Base-by-base conservation (phyloP, 2,329 filamentous ascomycete genomes). In the Cercospora sesami region DNA sequence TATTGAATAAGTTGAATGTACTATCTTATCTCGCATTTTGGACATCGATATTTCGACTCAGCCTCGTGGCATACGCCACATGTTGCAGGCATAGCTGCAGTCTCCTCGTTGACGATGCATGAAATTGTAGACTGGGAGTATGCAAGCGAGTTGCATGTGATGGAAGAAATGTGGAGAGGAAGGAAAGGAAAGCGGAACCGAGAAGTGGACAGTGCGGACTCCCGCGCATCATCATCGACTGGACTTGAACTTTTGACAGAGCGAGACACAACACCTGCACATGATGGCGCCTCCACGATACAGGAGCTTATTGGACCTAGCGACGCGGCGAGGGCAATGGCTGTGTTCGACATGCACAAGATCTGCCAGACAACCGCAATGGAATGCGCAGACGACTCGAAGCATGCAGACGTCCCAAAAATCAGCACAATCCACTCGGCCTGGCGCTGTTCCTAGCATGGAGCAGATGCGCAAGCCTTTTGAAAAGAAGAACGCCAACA, bases 401-500 rank as follows among this genome's bases (percentile, higher is more conserved):
- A 45, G 63, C 18, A 60, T 73, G 66, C 77, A 73, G 51, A 76
- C 73, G 16, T 72, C 69, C 30, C 66, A 61, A 45, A 73, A 68
- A 61, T 63, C 71, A 9, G 65, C 64, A 31, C 74, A 76, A 64
- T 58, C 48, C 2, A 45, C 62, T 31, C 28, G 58, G n/a, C 45
- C 36, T n/a, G 73, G 67, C 23, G 63, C 72, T 57, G 79, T 81
- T 16, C 85, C 86, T 1, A 84, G 81, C 51, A 91, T 92, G 87
- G 87, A 89, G 53, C 83, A 87, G 73, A 81, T 91, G 78, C 85
- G 85, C 30, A 86, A 84, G 61, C 84, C 88, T 21, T 92, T 91
- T 73, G 86, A 84, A 71, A 80, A 83, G 73, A 90, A 88, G 82
- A 94, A 94, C 74, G 82, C 83, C 70, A 90, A 90, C 8, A 89